Conservation (phyloP, 345 rosid species). For the Trapa bicornis region DNA sequence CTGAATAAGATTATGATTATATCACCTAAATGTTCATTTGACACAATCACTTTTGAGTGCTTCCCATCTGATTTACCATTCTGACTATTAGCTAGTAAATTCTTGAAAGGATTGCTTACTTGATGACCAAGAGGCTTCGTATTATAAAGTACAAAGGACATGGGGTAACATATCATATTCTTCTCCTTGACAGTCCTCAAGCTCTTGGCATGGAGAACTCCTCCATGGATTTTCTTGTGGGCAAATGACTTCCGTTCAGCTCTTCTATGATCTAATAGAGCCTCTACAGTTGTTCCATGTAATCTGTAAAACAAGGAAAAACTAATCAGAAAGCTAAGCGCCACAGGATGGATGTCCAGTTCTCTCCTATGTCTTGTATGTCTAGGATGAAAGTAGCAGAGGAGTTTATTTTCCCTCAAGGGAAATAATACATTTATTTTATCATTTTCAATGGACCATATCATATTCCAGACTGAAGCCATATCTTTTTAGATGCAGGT, state of each 20-base stretch:
- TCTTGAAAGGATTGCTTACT: slow-evolving; percentile 29
- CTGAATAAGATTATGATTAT: background rate
- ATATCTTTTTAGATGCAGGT: background rate
- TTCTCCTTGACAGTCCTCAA: slow-evolving; percentile 48
- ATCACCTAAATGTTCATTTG: background rate
- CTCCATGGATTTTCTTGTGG: slow-evolving; percentile 38
- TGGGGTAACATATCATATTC: slow-evolving; percentile 36
- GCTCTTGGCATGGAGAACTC: slow-evolving; percentile 55
- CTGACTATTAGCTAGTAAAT: background rate
- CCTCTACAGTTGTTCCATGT: slow-evolving; percentile 18
- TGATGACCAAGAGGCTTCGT: slow-evolving; percentile 86
- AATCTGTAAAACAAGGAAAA: slow-evolving; percentile 18
- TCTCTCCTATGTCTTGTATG: background rate
- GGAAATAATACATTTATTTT: background rate
- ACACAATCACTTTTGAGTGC: background rate
- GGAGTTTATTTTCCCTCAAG: background rate
- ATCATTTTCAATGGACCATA: background rate
- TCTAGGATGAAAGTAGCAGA: background rate
- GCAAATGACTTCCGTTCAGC: slow-evolving; percentile 21
- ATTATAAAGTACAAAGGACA: slow-evolving; percentile 49
- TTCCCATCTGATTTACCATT: background rate
- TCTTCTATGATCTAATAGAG: slow-evolving; percentile 13
- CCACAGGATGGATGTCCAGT: background rate
- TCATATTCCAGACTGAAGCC: background rate
- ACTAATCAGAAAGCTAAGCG: background rate